These are phyloP conservation scores for Teunomyces aglyptinius DNA, from an alignment of 805 yeast species.

Conservation along the genomic window DNA sequence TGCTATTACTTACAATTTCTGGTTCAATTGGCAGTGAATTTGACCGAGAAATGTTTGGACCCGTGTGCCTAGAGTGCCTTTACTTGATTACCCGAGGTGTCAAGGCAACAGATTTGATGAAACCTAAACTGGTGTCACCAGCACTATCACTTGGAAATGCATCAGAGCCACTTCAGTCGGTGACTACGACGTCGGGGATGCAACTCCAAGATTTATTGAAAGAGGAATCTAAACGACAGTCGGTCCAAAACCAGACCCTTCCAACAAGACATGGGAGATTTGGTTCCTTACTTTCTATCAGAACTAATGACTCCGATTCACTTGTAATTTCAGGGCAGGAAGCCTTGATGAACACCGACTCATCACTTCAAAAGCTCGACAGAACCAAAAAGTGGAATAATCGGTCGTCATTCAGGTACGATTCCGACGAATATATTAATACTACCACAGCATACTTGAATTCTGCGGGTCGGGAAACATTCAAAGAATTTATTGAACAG, in stretches of 20 bases:
- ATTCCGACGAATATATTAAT: slow-evolving; percentile 36
- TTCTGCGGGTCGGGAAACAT: slow-evolving; percentile 19
- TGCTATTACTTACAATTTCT: slow-evolving; percentile 67
- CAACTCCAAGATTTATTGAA: slow-evolving; percentile 52
- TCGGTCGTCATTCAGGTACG: slow-evolving; percentile 35
- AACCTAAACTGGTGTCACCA: not conserved
- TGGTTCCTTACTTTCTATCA: slow-evolving; percentile 79
- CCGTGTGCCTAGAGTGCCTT: slow-evolving; percentile 66
- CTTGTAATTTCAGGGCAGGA: slow-evolving; percentile 72
- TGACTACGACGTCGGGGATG: slow-evolving; percentile 33
- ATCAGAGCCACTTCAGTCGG: slow-evolving; percentile 14
- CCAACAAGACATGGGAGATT: slow-evolving; percentile 85
- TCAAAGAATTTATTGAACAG: slow-evolving; percentile 47
- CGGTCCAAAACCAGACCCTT: slow-evolving; percentile 45
- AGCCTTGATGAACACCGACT: slow-evolving; percentile 49
- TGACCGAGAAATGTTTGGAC: slow-evolving; percentile 58
- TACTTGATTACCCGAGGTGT: slow-evolving; percentile 58
- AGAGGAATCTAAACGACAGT: slow-evolving; percentile 57
- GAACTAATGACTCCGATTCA: slow-evolving; percentile 58
- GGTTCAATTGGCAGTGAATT: slow-evolving; percentile 64
- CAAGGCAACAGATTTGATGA: slow-evolving; percentile 3
- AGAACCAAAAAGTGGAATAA: slow-evolving; percentile 63
- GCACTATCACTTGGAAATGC: not conserved
- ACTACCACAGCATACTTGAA: slow-evolving; percentile 26
- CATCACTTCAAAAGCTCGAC: slow-evolving; percentile 65